Base-by-base conservation (phyloP, 78 protist species). In the Dictyostelium purpureum region DNA sequence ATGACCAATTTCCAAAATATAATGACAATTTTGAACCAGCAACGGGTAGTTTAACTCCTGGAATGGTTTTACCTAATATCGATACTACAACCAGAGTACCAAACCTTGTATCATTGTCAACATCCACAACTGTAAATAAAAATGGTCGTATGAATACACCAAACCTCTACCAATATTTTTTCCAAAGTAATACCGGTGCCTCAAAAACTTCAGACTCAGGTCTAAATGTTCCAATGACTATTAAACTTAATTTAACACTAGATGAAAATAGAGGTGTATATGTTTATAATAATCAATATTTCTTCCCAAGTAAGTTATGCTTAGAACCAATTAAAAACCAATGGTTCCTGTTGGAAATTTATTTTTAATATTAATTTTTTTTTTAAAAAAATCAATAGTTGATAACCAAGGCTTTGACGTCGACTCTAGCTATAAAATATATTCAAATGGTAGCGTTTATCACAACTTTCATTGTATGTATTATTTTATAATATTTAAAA, bases 401-500 rank as follows among this genome's bases (percentile, higher is more conserved):
- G 74, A 79, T 47, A 31, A 79, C 19, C 56, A 59, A 47, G 88
- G 88, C 16, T 79, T 38, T 63, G 88, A 67, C 26, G 11, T 12
- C 1, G 6, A 52, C 9, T 31, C 81, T 33, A 31, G 6, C 6
- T 33, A 51, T 6, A 26, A 10, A 24, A 9, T 18, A 18, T 75
- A 51, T 31, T 19, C 61, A 6, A 66, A 51, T 75, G 66, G 56
- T 61, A 79, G 61, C 4, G 47, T 21, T 10, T 66, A 70, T 65
- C 94, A 90, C 28, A 90, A 90, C 51, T 90, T 43, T 49, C 90
- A 79, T 81, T 90, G 79, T 54, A n/a, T n/a, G n/a, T n/a, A n/a
- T n/a, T n/a, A n/a, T n/a, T n/a, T n/a, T n/a, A n/a, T n/a, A n/a
- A n/a, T 90, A 89, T 75, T 33, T 78, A 43, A 49, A 67, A 31